Base-by-base conservation (phyloP, 2,329 filamentous ascomycete species). In the Fusarium palustre region DNA sequence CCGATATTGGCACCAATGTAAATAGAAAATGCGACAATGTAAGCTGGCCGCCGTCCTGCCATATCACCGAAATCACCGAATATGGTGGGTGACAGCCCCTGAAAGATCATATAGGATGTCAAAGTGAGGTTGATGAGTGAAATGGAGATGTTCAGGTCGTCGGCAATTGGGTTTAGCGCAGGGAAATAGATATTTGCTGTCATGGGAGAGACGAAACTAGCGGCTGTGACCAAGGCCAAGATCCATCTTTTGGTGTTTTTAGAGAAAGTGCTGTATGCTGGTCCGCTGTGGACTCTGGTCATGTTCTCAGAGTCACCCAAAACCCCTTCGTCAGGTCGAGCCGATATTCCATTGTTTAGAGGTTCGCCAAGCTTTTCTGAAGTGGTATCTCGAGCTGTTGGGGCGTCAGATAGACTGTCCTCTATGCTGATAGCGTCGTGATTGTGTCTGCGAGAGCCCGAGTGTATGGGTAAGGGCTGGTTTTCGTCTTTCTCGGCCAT, bases 41-140 rank as follows among this genome's bases (percentile, higher is more conserved):
- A 90, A 5, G 88, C 87, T 0, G 87, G 88, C n/a, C 88, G 81
- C 31, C 88, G 83, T 11, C 89, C 88, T 5, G 84, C 82, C 70
- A 81, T 83, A 73, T 91, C 89, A 8, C 86, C 86, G 41, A 91
- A 85, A 59, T 88, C 87, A 5, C 88, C 89, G 46, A 89, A 85
- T 15, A 91, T 75, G 8, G 85, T 86, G 0, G 89, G 89, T 0
- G 88, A 83, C 3, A 91, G 76, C 20, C 84, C 89, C 75, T 91
- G 89, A 45, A 90, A 82, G 56, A 91, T 83, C 86, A 89, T 87
- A 74, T 87, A 90, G 2, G 87, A 87, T 5, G 88, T 90, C 41
- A 87, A 74, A 10, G 83, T 83, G 53, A 86, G 73, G 71, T 86
- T 86, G 68, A 86, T 77, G 34, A 83, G 75, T 11, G 76, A 75